Evolutionary conservation across 2,329 filamentous ascomycete genomes (phyloP), one percentile per base, ranked within the genome.

Genomic region (Colletotrichum sp.): DNA sequence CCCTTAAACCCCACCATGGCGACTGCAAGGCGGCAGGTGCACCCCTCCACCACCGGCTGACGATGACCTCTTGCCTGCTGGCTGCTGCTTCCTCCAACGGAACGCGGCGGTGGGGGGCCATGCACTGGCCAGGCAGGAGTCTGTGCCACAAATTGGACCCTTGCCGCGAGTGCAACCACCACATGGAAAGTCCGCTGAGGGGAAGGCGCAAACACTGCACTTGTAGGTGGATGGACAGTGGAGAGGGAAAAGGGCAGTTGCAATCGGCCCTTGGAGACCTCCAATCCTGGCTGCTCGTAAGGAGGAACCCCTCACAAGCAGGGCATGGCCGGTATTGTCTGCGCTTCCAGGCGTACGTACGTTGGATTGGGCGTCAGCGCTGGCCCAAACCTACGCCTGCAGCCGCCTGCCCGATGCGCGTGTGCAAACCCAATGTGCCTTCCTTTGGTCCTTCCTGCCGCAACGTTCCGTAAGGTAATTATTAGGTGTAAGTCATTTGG

Each of bases 1-100:
- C 70, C 70, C 66, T 36, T 70, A 70, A 70, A 59, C 70, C 59
- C 70, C 70, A 72, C 70, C 43, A 27, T 59, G 33, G 15, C 27
- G 43, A 24, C 34, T 18, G 33, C 34, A 47, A 47, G 65, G 57
- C 27, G 31, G 57, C 57, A 59, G 18, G 51, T 2, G 16, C 65
- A 43, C 65, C 65, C 66, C 66, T 47, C 70, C 31, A 47, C 38
- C 36, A 43, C 43, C n/a, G 43, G 43, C 43, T 47, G 43, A 47
- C 43, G 55, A 63, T 38, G 61, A 15, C 61, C 55, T 68, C 55
- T 29, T 33, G 69, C 38, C 38, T 63, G 13, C 51, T 59, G 29
- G 31, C 15, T 33, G 21, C 12, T 29, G 27, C 54, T 29, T 57
- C 21, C 54, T 57, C 66, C 55, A 38, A 63, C 62, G 55, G n/a